Base-by-base conservation (phyloP, 352 stramenopile species). In the Halophytophthora polymorphica region DNA sequence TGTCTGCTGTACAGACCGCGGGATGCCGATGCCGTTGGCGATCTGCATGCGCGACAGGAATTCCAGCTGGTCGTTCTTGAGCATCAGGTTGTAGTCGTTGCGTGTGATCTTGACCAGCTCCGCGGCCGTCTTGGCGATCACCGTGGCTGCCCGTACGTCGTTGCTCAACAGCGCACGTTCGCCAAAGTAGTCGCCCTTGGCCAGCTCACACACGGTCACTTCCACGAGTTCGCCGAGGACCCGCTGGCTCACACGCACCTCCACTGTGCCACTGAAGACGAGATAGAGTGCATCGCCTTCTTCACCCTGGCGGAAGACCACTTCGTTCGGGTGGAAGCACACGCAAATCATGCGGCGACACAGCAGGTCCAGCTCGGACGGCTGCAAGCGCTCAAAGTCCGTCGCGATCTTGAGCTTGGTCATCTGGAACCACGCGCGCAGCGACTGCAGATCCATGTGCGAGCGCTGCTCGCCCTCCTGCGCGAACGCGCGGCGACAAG, bases 331-430 rank as follows among this genome's bases (percentile, higher is more conserved):
- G 33, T 73, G 69, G 39, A 75, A 83, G 2, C 63, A 46, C 19
- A 77, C 58, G 35, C 78, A 59, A 3, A 53, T 66, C 75, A 88
- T 86, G 37, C 73, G 75, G 0, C 77, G 72, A 43, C 76, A 90
- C 0, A 90, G 58, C 43, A 83, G 33, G 23, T 83, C 78, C 0
- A 90, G 67, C 45, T 90, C 77, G 0, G 70, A 64, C 0, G 74
- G 68, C 43, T 86, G 71, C 23, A 90, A 29, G 0, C 62, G 64
- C 44, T 88, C 73, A 43, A 90, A 87, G 53, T 90, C 73, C 0
- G 72, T 88, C 46, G 75, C 70, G 54, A 86, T 82, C 61, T 88
- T 86, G 51, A 88, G 71, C 28, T 88, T 88, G 1, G 75, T 88
- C 23, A 79, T 75, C 54, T 83, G 77, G 52, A 90, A 86, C 80